Evolutionary conservation across 1,139 yeast genomes (phyloP), one percentile per base, ranked within the genome.

Genomic region (Arxiozyma telluris): DNA sequence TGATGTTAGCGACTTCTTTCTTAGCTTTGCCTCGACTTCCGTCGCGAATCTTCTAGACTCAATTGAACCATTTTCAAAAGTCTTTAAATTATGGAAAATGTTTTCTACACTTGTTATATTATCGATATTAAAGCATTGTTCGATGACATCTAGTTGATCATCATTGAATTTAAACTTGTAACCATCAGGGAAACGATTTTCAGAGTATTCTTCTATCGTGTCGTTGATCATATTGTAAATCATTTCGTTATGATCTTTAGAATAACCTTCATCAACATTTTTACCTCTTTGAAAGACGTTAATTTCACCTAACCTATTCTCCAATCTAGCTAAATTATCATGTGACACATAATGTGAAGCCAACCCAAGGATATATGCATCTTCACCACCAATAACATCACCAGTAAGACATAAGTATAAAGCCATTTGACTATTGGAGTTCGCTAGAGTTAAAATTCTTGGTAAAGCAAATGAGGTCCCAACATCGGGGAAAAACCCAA

Each of bases 401-500:
- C 97, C 96, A 1, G 98, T 91, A 61, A 93, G 75, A 18, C 96
- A 94, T 58, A 89, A 74, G 70, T 87, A 93, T 67, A 84, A 80
- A 49, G 98, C 98, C 57, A 91, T 72, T 64, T 87, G 82, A 57
- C 88, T 89, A 64, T 87, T 93, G 4, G 65, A 55, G 50, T 71
- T 67, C 21, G 73, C 69, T 44, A 73, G 59, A 7, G 70, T 67
- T 18, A 67, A 50, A 58, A 90, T 73, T 61, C 88, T 80, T 45
- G 96, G 89, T 62, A 94, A 75, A 72, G 91, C 91, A 71, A 87
- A 91, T 7, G 96, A 83, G 45, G 95, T 85, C 47, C 98, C 98
- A 11, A 93, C 98, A 69, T 93, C 99, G 11, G 96, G 96, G 74
- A 88, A 87, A 70, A 91, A 89, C 0, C 99, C 99, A 68, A 94